phyloP scores from a whole-genome alignment of 805 yeast species.

The Candida vaughaniae region DNA sequence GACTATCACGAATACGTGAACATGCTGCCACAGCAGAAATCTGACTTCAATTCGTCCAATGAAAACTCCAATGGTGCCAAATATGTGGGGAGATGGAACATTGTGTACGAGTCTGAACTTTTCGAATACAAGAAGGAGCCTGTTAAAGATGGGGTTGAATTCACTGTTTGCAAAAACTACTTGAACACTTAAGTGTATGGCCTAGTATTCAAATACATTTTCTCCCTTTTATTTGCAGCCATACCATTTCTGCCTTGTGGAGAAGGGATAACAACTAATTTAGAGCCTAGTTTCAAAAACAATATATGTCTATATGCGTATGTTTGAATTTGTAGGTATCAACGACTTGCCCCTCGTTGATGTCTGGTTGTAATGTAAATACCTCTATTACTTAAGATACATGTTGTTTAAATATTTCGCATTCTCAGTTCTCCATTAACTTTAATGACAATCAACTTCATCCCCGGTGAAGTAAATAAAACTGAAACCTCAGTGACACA shows the following conservation, averaged over 20 bases:
- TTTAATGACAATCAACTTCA: constrained; percentile 69
- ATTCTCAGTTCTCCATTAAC: too few relatives aligned
- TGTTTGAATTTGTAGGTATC: too few relatives aligned
- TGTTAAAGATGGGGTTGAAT: constrained; percentile 1
- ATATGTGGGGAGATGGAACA: constrained; percentile 18
- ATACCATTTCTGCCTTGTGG: too few relatives aligned
- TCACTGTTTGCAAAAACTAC: background rate
- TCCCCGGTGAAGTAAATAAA: constrained; percentile 83
- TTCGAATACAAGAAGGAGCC: background rate
- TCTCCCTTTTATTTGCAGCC: too few relatives aligned
- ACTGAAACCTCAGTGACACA: constrained; percentile 55
- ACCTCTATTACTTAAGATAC: too few relatives aligned
- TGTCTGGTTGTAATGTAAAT: too few relatives aligned
- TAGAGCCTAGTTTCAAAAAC: too few relatives aligned
- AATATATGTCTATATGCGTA: too few relatives aligned
- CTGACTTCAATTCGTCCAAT: constrained; percentile 23
- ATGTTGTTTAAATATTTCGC: too few relatives aligned
- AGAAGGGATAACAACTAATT: too few relatives aligned
- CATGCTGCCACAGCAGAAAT: constrained; percentile 35
- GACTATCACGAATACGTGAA: constrained; percentile 40
- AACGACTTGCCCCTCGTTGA: too few relatives aligned
- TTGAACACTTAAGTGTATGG: background rate
- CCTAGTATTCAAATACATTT: too few relatives aligned
- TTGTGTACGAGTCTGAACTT: constrained; percentile 32
- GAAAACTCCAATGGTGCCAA: constrained; percentile 25